Conservation (phyloP, 805 yeast species). For the Saccharomycopsis sp. region DNA sequence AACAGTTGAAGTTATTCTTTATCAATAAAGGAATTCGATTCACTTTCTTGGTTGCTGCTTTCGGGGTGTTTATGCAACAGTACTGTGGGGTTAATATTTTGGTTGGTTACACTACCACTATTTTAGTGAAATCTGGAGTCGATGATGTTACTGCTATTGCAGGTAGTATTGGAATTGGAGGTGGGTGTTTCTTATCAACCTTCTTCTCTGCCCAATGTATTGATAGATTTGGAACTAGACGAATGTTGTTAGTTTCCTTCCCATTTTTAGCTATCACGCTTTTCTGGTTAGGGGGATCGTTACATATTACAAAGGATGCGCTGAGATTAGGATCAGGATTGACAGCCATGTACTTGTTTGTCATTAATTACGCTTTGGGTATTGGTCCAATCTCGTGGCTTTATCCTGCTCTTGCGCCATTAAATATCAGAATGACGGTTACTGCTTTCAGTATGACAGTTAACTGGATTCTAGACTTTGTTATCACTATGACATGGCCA, state of each 20-base stretch:
- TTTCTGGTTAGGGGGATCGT: slow-evolving; percentile 44
- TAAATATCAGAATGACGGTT: slow-evolving; percentile 44
- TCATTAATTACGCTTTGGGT: slow-evolving; percentile 42
- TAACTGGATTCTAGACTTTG: slow-evolving; percentile 35
- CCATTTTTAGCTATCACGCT: slow-evolving; percentile 54
- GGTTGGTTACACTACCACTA: slow-evolving; percentile 46
- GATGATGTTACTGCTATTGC: slow-evolving; percentile 38
- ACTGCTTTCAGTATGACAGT: slow-evolving; percentile 46
- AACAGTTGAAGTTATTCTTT: slow-evolving; percentile 37
- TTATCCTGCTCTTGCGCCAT: slow-evolving; percentile 48
- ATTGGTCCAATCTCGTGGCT: slow-evolving; percentile 53
- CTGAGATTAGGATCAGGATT: slow-evolving; percentile 39
- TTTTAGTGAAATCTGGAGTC: slow-evolving; percentile 39
- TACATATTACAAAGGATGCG: slow-evolving; percentile 33
- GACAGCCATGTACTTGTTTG: slow-evolving; percentile 40
- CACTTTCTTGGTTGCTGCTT: slow-evolving; percentile 43
- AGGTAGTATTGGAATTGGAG: slow-evolving; percentile 37
- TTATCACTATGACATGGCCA: slow-evolving; percentile 55
- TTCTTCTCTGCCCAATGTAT: slow-evolving; percentile 43
- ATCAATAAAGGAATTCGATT: slow-evolving; percentile 42
- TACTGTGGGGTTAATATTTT: slow-evolving; percentile 50
- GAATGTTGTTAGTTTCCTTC: slow-evolving; percentile 48
- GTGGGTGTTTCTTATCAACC: slow-evolving; percentile 41
- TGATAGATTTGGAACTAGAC: slow-evolving; percentile 44
- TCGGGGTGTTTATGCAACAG: slow-evolving; percentile 48